Evolutionary conservation across 345 rosid species (phyloP).

Genomic region (Aquilaria yunnanensis): DNA sequence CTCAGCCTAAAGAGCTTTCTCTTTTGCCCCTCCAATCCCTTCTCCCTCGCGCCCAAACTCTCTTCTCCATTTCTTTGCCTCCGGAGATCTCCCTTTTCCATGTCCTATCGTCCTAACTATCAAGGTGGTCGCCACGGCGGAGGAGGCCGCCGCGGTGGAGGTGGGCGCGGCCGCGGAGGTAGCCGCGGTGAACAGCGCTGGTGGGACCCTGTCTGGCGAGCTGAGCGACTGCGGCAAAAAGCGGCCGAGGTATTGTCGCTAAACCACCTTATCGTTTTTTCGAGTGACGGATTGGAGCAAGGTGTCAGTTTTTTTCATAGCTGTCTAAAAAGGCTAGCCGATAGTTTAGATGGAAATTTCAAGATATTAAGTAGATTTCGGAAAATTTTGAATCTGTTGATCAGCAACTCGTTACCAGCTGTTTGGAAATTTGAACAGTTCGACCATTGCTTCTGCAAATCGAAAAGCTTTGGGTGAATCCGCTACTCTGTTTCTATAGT

Average conservation of each 20-base stretch:
- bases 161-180: conserved; percentile 33
- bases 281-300: too few species aligned
- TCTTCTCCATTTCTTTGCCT: conserved; percentile 15
- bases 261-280: too few species aligned
- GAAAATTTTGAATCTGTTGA: too few species aligned
- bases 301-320: too few species aligned
- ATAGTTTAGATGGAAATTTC: too few species aligned
- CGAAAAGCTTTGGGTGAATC: too few species aligned
- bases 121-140: conserved; percentile 49
- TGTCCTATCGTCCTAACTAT: conserved; percentile 62
- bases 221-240: conserved; percentile 77
- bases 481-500: too few species aligned
- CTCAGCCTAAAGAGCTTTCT: conserved; percentile 3
- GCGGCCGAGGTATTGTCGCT: conserved; percentile 50
- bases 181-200: conserved; percentile 94
- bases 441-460: too few species aligned
- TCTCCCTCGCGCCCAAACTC: background rate
- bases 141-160: conserved; percentile 43
- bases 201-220: conserved; percentile 99
- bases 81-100: conserved; percentile 18
- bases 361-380: too few species aligned
- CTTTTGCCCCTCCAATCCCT: conserved; percentile 6
- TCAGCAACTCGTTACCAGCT: too few species aligned
- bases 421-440: too few species aligned
- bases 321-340: too few species aligned